Conservation (phyloP, 2,329 filamentous ascomycete species). For the Graphilbum ipis-grandicollis region DNA sequence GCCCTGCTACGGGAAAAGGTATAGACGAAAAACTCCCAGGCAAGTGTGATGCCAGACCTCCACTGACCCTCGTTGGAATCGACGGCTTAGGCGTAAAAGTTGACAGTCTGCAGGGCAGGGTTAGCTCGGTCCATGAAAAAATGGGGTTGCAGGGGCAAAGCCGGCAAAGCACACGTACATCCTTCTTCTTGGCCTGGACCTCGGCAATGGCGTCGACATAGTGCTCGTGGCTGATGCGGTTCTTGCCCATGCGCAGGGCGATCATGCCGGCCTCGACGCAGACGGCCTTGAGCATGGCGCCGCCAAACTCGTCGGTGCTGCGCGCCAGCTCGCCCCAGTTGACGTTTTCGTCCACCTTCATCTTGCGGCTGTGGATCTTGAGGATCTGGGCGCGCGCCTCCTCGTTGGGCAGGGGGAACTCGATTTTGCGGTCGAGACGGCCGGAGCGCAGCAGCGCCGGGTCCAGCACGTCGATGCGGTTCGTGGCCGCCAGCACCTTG, state of each 20-base stretch:
- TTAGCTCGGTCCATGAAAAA: not conserved
- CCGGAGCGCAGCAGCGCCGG: slow-evolving; percentile 81
- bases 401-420: slow-evolving; percentile 95
- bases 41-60: no score
- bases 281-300: slow-evolving; percentile 93
- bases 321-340: slow-evolving; percentile 92
- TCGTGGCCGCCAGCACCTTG: slow-evolving; percentile 89
- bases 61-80: no score
- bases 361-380: slow-evolving; percentile 94
- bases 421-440: slow-evolving; percentile 90
- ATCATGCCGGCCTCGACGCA: slow-evolving; percentile 99
- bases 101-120: slow-evolving; percentile 30
- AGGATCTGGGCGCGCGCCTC: slow-evolving; percentile 94
- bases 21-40: no score
- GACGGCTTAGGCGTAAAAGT: slow-evolving; percentile 30
- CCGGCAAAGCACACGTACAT: slow-evolving; percentile 28
- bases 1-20: no score
- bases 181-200: slow-evolving; percentile 93
- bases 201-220: slow-evolving; percentile 97
- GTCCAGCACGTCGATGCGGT: slow-evolving; percentile 86
- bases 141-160: not conserved
- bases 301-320: slow-evolving; percentile 96
- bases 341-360: slow-evolving; percentile 83
- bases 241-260: slow-evolving; percentile 80
- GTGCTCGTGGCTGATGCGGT: slow-evolving; percentile 94